phyloP scores from a whole-genome alignment of 2,329 filamentous ascomycete genomes.

The Paramyrothecium roridum region DNA sequence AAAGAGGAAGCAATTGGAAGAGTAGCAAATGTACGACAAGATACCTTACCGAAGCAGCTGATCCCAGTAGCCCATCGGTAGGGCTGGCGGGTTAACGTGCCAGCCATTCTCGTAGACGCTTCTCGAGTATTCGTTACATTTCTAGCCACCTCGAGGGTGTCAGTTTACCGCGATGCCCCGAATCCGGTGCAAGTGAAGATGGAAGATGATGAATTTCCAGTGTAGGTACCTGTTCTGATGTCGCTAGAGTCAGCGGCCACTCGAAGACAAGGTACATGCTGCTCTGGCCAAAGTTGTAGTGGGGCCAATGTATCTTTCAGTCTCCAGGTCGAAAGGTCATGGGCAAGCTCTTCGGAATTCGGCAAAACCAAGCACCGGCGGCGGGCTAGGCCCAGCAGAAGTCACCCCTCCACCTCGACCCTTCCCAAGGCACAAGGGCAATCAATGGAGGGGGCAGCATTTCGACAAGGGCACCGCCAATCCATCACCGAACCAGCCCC shows the following conservation, averaged over 20 bases:
- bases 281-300: too few species aligned
- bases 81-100: background rate
- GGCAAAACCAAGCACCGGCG: constrained; percentile 20
- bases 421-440: background rate
- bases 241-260: too few species aligned
- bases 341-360: constrained; percentile 9
- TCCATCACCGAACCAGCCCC: background rate
- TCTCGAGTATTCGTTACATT: background rate
- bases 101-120: background rate
- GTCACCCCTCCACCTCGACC: constrained; percentile 7
- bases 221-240: too few species aligned
- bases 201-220: too few species aligned
- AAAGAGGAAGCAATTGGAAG: constrained; percentile 1
- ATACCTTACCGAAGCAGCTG: background rate
- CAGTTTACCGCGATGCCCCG: too few species aligned
- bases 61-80: background rate
- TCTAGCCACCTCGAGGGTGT: background rate
- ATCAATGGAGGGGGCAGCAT: background rate
- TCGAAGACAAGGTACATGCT: too few species aligned
- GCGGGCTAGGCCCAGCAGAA: background rate
- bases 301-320: too few species aligned
- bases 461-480: background rate
- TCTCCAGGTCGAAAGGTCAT: too few species aligned
- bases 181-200: too few species aligned
- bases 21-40: background rate